These are phyloP conservation scores for Talaromyces sp. DNA, from an alignment of 2,329 filamentous ascomycete genomes.

Conservation along the genomic window DNA sequence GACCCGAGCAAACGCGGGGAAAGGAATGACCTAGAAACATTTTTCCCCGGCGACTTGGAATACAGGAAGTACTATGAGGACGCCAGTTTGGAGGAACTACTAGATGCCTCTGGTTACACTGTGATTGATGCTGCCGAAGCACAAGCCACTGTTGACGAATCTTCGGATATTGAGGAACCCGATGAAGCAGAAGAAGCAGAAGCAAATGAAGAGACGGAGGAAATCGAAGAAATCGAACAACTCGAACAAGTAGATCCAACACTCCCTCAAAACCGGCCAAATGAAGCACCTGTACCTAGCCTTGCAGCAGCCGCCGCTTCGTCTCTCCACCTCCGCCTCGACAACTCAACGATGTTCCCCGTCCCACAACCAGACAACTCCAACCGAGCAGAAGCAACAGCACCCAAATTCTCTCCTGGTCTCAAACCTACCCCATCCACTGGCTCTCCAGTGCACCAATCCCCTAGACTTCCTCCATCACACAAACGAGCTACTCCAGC, in stretches of 20 bases:
- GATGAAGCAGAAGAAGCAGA: constrained; percentile 20
- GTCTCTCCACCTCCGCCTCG: constrained; percentile 38
- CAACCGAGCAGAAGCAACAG: constrained; percentile 32
- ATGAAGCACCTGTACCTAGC: constrained; percentile 32
- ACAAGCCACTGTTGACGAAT: background rate
- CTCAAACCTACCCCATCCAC: constrained; percentile 32
- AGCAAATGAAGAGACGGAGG: constrained; percentile 12
- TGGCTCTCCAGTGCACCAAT: constrained; percentile 12
- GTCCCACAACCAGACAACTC: constrained; percentile 31
- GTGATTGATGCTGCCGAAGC: constrained; percentile 24
- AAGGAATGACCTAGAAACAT: constrained; percentile 18
- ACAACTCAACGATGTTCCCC: constrained; percentile 30
- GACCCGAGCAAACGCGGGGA: constrained; percentile 26
- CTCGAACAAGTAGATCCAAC: constrained; percentile 36
- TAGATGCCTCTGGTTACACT: constrained; percentile 42
- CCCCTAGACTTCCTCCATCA: constrained; percentile 20
- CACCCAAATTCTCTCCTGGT: constrained; percentile 33
- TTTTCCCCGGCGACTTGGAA: constrained; percentile 13
- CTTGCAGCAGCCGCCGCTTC: constrained; percentile 21
- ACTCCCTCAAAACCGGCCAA: constrained; percentile 46
- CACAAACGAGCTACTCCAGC: constrained; percentile 17
- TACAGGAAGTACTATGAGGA: constrained; percentile 23
- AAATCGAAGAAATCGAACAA: background rate
- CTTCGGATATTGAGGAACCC: constrained; percentile 22
- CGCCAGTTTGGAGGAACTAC: constrained; percentile 38